Conservation (phyloP, 768 basidiomycete species). For the Boletus coccyginus region DNA sequence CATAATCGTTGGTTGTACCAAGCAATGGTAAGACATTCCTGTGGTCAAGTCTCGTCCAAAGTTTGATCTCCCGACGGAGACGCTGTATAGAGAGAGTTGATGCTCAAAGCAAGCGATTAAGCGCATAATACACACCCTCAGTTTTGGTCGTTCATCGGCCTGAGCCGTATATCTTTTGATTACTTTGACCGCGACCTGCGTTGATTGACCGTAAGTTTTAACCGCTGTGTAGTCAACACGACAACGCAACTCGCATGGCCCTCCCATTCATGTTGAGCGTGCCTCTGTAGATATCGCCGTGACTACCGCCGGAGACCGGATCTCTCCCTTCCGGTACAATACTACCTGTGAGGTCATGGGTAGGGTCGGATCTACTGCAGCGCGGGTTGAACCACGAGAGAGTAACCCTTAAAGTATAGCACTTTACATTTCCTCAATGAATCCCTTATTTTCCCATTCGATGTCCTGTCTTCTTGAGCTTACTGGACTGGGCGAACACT, state of each 20-base stretch:
- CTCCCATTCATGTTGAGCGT: slow-evolving; percentile 10
- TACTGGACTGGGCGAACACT: slow-evolving; percentile 6
- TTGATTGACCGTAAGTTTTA: not conserved
- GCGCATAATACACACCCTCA: slow-evolving; percentile 4
- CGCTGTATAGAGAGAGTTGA: slow-evolving; percentile 7
- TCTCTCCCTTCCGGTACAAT: slow-evolving; percentile 6
- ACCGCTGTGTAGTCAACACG: not conserved
- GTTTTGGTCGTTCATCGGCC: slow-evolving; percentile 11
- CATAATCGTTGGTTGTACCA: slow-evolving; percentile 27
- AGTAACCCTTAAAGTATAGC: not conserved
- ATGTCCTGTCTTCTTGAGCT: not conserved
- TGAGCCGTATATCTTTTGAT: slow-evolving; percentile 21
- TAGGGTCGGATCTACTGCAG: slow-evolving; percentile 10
- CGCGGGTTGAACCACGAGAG: not conserved
- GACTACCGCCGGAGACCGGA: slow-evolving; percentile 20
- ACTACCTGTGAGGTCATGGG: slow-evolving; percentile 13
- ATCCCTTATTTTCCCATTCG: slow-evolving; percentile 1
- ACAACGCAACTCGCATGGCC: slow-evolving; percentile 9
- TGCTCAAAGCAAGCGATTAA: not conserved
- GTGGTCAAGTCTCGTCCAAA: slow-evolving; percentile 32
- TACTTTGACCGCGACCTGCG: slow-evolving; percentile 25
- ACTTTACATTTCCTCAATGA: slow-evolving; percentile 14
- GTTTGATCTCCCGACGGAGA: slow-evolving; percentile 28
- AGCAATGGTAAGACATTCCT: slow-evolving; percentile 30
- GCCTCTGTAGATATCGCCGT: slow-evolving; percentile 21